Evolutionary conservation across 768 basidiomycete genomes (phyloP).

Genomic region (Naganishia antarctica): DNA sequence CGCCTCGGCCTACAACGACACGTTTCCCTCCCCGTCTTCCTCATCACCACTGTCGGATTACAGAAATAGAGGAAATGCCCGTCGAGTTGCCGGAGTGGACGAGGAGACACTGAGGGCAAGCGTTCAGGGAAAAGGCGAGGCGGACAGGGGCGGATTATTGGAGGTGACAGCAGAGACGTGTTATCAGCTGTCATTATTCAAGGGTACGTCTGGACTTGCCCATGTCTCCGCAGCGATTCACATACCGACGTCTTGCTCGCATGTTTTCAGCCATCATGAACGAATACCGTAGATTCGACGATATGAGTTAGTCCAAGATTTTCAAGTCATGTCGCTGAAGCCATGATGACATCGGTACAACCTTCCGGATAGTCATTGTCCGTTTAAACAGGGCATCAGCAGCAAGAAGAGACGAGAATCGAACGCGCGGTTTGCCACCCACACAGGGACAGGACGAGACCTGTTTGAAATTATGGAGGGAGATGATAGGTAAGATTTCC

Average conservation of each 20-base stretch:
- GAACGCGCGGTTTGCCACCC: constrained; percentile 15
- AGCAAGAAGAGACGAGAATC: constrained; percentile 42
- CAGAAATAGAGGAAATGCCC: constrained; percentile 24
- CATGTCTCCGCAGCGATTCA: not conserved
- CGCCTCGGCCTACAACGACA: constrained; percentile 45
- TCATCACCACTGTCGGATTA: constrained; percentile 11
- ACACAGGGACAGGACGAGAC: constrained; percentile 38
- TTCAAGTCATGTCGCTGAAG: too few relatives aligned
- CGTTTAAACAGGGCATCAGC: constrained; percentile 44
- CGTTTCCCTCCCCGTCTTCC: constrained; percentile 37
- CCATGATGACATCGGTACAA: not conserved
- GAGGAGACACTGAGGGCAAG: constrained; percentile 6
- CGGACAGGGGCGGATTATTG: constrained; percentile 7
- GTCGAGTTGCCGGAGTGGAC: constrained; percentile 31
- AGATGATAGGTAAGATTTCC: constrained; percentile 47
- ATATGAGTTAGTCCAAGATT: constrained; percentile 26
- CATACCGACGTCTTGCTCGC: not conserved
- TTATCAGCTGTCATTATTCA: constrained; percentile 46
- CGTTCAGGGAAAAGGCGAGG: constrained; percentile 11
- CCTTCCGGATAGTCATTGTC: constrained; percentile 34
- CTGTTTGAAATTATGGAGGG: constrained; percentile 43
- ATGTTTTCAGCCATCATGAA: constrained; percentile 44
- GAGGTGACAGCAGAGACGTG: constrained; percentile 43
- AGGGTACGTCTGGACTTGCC: constrained; percentile 31
- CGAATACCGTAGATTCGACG: constrained; percentile 47